A percentile compares a stretch with the other conserved stretches of the same genome.
phyloP scores from a whole-genome alignment of 2,329 filamentous ascomycete genomes.

The Talaromyces sp. region DNA sequence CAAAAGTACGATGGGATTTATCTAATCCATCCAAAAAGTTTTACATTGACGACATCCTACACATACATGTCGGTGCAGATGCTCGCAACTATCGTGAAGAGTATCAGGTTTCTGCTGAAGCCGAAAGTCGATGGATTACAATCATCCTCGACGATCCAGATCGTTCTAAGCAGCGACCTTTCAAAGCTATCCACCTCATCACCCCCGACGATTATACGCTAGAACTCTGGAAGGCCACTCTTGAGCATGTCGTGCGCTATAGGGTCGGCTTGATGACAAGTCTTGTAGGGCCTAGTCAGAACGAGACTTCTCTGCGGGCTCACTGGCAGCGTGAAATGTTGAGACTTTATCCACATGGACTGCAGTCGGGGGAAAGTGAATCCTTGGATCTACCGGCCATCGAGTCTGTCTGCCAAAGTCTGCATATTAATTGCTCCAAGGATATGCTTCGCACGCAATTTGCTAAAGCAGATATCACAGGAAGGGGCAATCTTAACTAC shows the following conservation, averaged over 20 bases:
- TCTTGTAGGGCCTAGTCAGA: constrained; percentile 70
- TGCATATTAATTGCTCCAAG: constrained; percentile 87
- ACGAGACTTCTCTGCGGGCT: constrained; percentile 73
- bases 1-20: constrained; percentile 84
- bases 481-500: constrained; percentile 68
- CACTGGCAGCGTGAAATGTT: constrained; percentile 87
- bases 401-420: constrained; percentile 76
- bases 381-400: constrained; percentile 74
- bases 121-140: constrained; percentile 77
- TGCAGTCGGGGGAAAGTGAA: constrained; percentile 56
- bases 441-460: constrained; percentile 72
- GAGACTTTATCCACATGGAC: constrained; percentile 54
- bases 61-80: constrained; percentile 78
- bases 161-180: constrained; percentile 64
- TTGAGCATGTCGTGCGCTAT: constrained; percentile 80
- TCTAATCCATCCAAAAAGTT: constrained; percentile 76
- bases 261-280: constrained; percentile 88
- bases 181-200: constrained; percentile 83
- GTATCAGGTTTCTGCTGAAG: constrained; percentile 64
- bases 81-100: constrained; percentile 87
- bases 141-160: constrained; percentile 81
- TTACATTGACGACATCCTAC: constrained; percentile 92
- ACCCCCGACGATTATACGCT: constrained; percentile 70
- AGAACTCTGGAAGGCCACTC: constrained; percentile 74
- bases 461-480: constrained; percentile 63